Conservation (phyloP, 345 rosid genomes). For the Streptanthus diversifolius region DNA sequence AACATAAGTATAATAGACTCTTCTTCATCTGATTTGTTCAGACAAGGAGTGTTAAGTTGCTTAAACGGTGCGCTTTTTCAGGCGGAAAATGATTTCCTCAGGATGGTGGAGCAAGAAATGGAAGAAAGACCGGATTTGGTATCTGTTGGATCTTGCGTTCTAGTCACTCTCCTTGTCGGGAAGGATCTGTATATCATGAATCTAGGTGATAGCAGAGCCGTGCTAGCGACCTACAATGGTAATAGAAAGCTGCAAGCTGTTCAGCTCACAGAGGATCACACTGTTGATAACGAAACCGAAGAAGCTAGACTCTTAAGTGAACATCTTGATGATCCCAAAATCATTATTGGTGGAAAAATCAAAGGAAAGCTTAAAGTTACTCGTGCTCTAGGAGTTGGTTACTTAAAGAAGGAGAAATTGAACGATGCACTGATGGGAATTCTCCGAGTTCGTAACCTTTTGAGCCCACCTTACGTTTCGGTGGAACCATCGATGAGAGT, state of each 20-base stretch:
- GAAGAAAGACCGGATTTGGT: conserved; percentile 95
- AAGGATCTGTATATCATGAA: conserved; percentile 69
- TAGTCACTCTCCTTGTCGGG: conserved; percentile 79
- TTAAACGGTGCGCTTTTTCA: conserved; percentile 71
- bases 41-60: conserved; percentile 66
- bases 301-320: conserved; percentile 53
- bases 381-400: conserved; percentile 93
- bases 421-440: conserved; percentile 96
- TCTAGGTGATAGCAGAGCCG: conserved; percentile 94
- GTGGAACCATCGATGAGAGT: conserved; percentile 73
- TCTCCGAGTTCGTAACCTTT: conserved; percentile 77
- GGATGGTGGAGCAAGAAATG: conserved; percentile 98
- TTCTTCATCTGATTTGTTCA: conserved; percentile 45
- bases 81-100: conserved; percentile 81
- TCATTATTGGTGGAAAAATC: conserved; percentile 68
- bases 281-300: conserved; percentile 79
- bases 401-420: conserved; percentile 79
- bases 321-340: conserved; percentile 82
- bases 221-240: conserved; percentile 61
- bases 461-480: conserved; percentile 88
- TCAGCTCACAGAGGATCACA: conserved; percentile 86
- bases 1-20: conserved; percentile 28
- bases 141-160: conserved; percentile 89
- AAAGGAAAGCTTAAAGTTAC: conserved; percentile 95
- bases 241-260: conserved; percentile 56